Base-by-base conservation (phyloP, 1,139 yeast genomes). In the Yamadazyma triangularis region DNA sequence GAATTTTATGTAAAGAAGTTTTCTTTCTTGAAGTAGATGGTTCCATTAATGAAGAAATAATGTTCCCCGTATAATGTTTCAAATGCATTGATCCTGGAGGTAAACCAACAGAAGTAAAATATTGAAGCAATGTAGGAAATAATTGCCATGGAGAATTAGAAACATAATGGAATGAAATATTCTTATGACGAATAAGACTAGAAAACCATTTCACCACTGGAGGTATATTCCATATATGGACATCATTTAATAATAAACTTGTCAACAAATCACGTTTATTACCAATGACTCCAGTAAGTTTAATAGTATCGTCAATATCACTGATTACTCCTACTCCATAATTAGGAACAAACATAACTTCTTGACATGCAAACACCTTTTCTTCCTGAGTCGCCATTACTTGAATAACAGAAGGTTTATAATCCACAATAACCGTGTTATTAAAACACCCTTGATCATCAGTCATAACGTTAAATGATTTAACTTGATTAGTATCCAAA, bases 121-220 rank as follows among this genome's bases (percentile, higher is more conserved):
- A 91, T 29, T 77, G 74, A 13, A 64, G 50, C 28, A 91, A 72
- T 6, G 80, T 70, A 8, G 80, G 72, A 53, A 70, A 88, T 22
- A 91, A 59, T 54, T 89, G 97, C 78, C 94, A 84, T 0, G 99
- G 99, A 1, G 95, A 81, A 54, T 93, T 93, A 4, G 96, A 88
- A 2, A 93, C 97, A 50, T 91, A 93, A 51, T 88, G 96, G 49
- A 86, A 79, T 20, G 77, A 64, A 8, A 82, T 70, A 4, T 75
- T 67, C 10, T 46, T 29, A 4, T 41, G 28, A 27, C 60, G 55
- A 44, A 40, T 78, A 47, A 42, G 58, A 47, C 27, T 64, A 51
- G 35, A 36, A 50, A 77, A 87, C 89, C 95, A 87, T 19, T 69
- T 64, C 1, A 83, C 72, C 24, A 91, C 80, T 0, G 86, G 80